Base-by-base conservation (phyloP, 2,329 filamentous ascomycete genomes). In the Fusarium citri region DNA sequence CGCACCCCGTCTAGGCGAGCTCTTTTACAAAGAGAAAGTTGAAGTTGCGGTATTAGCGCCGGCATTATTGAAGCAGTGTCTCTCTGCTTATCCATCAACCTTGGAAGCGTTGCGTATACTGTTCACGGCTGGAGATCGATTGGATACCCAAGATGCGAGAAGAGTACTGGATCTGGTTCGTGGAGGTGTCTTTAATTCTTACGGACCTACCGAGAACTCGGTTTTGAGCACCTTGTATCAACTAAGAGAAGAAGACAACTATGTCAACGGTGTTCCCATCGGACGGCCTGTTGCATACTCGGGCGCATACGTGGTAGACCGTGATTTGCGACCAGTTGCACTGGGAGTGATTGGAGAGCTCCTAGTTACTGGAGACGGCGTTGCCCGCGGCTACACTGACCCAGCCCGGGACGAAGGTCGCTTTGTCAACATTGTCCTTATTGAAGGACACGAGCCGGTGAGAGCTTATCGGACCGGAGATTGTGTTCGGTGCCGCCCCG, bases 391-490 rank as follows among this genome's bases (percentile, higher is more conserved):
- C n/a, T 54, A 54, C 50, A 54, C 50, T 14, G 50, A 54, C 26
- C 40, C 40, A 43, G n/a, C n/a, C 3, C 50, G 23, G 6, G 40
- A 54, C 26, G 9, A 43, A 22, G 25, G 28, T 28, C 50, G 50
- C 8, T 54, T 54, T 31, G 37, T 43, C 20, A 30, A 30, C 9
- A 8, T 54, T 16, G 9, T 15, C 20, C 30, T 34, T 6, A 12
- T 30, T 28, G 37, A 42, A n/a, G 34, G 18, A n/a, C 10, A 20
- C 14, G 18, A 42, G 12, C 15, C 22, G 7, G 37, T 53, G 8
- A 41, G n/a, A 3, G 49, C 50, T 4, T 61, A 61, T 18, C 23
- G 51, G 5, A 79, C 76, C 0, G 77, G 77, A 3, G 77, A 79
- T 26, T 56, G 57, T 26, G 74, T 66, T 12, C 72, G 76, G 2